Evolutionary conservation across 768 basidiomycete genomes (phyloP).

Genomic region (Boletus tomentosulus): DNA sequence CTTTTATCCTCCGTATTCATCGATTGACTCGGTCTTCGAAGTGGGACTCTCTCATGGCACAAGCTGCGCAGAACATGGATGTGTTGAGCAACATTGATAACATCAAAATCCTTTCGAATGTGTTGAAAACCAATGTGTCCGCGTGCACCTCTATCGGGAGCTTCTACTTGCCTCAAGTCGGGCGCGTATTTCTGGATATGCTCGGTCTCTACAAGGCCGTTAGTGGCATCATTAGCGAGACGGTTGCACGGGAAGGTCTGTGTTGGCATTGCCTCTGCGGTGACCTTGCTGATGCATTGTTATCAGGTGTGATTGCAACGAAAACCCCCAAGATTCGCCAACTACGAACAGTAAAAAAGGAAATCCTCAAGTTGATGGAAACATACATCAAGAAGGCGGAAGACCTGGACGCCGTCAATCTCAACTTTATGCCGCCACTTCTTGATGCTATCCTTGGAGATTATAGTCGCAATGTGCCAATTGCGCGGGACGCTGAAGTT

Average conservation of each 20-base stretch:
- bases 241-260: constrained; percentile 79
- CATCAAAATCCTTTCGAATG: constrained; percentile 94
- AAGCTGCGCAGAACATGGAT: constrained; percentile 89
- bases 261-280: background rate
- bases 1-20: background rate
- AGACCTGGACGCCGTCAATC: constrained; percentile 90
- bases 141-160: constrained; percentile 96
- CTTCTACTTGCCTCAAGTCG: constrained; percentile 96
- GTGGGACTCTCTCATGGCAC: constrained; percentile 98
- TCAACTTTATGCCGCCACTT: constrained; percentile 88
- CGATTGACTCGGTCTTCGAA: constrained; percentile 29
- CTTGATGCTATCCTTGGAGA: constrained; percentile 98
- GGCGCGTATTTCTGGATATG: constrained; percentile 96
- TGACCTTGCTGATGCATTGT: constrained; percentile 3
- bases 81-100: constrained; percentile 89
- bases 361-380: constrained; percentile 95
- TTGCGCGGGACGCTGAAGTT: constrained; percentile 94
- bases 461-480: constrained; percentile 90
- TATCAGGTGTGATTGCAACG: constrained; percentile 79
- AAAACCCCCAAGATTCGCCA: constrained; percentile 96
- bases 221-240: constrained; percentile 92
- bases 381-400: constrained; percentile 97
- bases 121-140: constrained; percentile 97
- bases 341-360: constrained; percentile 95
- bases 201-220: constrained; percentile 97